Base-by-base conservation (phyloP, 352 stramenopile species). In the Phytophthora crassamura region DNA sequence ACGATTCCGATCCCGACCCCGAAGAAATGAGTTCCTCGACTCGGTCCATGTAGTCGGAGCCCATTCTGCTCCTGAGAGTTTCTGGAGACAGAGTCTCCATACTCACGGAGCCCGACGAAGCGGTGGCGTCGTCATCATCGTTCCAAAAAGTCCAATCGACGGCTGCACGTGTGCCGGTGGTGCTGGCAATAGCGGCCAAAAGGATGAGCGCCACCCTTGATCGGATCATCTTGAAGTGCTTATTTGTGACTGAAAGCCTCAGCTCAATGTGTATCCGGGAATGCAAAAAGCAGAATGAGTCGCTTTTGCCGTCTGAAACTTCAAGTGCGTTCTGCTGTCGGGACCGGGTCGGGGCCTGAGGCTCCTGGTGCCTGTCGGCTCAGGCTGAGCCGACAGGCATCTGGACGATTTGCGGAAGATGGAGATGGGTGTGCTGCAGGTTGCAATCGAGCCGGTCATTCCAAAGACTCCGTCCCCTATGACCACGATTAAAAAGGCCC, bases 101-200 rank as follows among this genome's bases (percentile, higher is more conserved):
- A 2, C 30, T 28, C 11, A 35, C 38, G 16, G 63, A 56, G 12
- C n/a, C 36, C 14, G 52, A 47, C n/a, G 53, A 22, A 5, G 48
- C 18, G 12, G 42, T 56, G 33, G 61, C 59, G 45, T 72, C 56
- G 20, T 68, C 41, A 33, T 72, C 67, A 47, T 72, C 41, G 36
- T 72, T 69, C 63, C 63, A 76, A 59, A 76, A 76, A 1, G 46
- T 72, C 68, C 63, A 76, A 33, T 73, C 63, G 48, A 73, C 49
- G n/a, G 57, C 68, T 25, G 22, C 22, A 54, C 67, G 63, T 59
- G 63, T 72, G 5, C 42, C 45, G 52, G 51, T 67, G 54, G 53
- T 67, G 40, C 22, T 58, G 33, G 32, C 48, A 56, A 70, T 34
- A 7, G 32, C 12, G 28, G 55, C 38, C 30, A 74, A 39, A 16